These are phyloP conservation scores for Alternaria sp. DNA, from an alignment of 2,329 filamentous ascomycete genomes.

Conservation along the genomic window DNA sequence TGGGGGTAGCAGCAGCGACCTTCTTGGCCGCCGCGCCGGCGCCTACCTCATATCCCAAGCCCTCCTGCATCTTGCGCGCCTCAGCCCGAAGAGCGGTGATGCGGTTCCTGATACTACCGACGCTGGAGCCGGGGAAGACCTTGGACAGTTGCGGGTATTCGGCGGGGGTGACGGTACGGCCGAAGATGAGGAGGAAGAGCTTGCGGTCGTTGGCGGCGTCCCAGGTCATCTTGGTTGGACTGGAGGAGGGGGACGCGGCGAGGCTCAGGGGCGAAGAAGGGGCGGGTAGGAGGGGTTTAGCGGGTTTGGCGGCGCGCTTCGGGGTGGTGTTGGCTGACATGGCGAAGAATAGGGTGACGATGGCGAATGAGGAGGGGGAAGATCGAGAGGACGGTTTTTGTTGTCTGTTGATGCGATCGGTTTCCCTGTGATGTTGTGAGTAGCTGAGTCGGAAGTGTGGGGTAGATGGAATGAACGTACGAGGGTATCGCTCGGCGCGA, in stretches of 20 bases:
- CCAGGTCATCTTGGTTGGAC: neutral
- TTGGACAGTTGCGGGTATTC: neutral
- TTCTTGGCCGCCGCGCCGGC: neutral
- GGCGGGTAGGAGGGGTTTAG: neutral
- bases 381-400: too few species aligned
- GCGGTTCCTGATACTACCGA: neutral
- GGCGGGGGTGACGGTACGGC: neutral
- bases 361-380: neutral
- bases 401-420: neutral
- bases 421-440: neutral
- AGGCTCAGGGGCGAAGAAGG: neutral
- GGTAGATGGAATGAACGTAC: neutral
- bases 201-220: neutral
- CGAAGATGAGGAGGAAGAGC: neutral
- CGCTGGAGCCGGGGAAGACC: neutral
- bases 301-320: neutral
- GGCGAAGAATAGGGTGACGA: neutral
- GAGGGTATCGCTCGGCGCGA: neutral
- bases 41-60: neutral
- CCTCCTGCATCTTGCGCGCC: neutral
- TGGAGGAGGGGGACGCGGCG: neutral
- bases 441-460: neutral
- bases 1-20: neutral
- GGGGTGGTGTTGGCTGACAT: neutral
- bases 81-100: neutral